phyloP scores from a whole-genome alignment of 805 yeast genomes.

The Starmera amethionina region DNA sequence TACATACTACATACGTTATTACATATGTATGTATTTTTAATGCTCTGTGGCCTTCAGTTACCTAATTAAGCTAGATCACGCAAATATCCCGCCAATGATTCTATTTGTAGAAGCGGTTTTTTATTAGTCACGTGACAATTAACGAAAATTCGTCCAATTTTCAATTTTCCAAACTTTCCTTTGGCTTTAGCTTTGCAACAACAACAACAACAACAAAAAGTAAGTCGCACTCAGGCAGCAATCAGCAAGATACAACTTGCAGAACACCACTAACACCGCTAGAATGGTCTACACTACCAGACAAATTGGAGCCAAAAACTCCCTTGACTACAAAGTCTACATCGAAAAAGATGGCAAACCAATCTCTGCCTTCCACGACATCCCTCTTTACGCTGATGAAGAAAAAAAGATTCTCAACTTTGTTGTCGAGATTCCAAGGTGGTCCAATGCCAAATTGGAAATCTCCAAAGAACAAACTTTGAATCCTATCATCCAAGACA shows the following conservation, averaged over 20 bases:
- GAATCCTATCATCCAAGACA: slow-evolving; percentile 95
- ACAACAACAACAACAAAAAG: neutral
- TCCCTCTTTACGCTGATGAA: slow-evolving; percentile 88
- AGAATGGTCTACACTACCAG: slow-evolving; percentile 76
- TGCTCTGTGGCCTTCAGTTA: no score
- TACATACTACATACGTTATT: no score
- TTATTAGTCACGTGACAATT: no score
- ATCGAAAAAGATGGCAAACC: slow-evolving; percentile 91
- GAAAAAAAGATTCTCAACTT: slow-evolving; percentile 80
- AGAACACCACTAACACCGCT: neutral
- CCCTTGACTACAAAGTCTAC: slow-evolving; percentile 86
- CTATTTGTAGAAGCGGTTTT: no score
- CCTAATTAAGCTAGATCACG: no score
- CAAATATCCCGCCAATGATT: no score
- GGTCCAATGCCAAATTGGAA: slow-evolving; percentile 97
- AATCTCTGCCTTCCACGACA: slow-evolving; percentile 91
- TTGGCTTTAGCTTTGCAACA: neutral
- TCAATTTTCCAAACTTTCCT: neutral
- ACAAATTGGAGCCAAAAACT: slow-evolving; percentile 92
- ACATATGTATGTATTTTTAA: no score
- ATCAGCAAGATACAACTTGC: neutral
- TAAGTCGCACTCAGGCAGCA: no score
- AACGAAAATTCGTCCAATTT: neutral
- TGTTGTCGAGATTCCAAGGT: slow-evolving; percentile 96
- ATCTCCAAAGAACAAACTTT: slow-evolving; percentile 74